Conservation (phyloP, 768 basidiomycete species). For the Tulasnella sp. region DNA sequence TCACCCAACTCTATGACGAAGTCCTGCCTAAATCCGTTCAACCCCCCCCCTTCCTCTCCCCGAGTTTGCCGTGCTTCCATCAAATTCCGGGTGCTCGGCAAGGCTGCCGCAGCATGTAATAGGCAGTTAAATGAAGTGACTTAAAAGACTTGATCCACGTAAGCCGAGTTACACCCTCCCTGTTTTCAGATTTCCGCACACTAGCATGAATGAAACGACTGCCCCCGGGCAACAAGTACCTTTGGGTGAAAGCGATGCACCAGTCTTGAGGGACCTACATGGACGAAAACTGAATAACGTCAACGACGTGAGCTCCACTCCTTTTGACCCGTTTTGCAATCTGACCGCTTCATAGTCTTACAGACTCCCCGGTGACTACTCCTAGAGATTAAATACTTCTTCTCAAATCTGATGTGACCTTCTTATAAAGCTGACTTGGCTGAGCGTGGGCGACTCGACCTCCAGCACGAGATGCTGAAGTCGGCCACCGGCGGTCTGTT, state of each 20-base stretch:
- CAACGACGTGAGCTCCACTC: constrained; percentile 17
- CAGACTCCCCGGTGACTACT: background rate
- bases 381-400: background rate
- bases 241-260: background rate
- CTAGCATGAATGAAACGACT: background rate
- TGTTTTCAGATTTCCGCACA: background rate
- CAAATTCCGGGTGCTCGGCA: too few relatives aligned
- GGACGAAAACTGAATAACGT: constrained; percentile 29
- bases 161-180: too few relatives aligned
- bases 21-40: too few relatives aligned
- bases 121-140: too few relatives aligned
- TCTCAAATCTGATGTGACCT: background rate
- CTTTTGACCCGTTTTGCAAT: background rate
- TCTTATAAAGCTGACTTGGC: constrained; percentile 13
- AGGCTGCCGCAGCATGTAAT: too few relatives aligned
- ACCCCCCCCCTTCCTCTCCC: too few relatives aligned
- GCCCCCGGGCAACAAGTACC: background rate
- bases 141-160: too few relatives aligned
- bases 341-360: background rate
- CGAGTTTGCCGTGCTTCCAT: too few relatives aligned
- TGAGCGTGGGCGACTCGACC: constrained; percentile 18
- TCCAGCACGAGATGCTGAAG: constrained; percentile 24
- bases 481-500: constrained; percentile 32
- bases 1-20: too few relatives aligned
- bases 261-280: constrained; percentile 16